Evolutionary conservation across 441 rosid genomes (phyloP), one percentile per base, ranked within the genome.

Genomic region (Eutrema salsugineum): DNA sequence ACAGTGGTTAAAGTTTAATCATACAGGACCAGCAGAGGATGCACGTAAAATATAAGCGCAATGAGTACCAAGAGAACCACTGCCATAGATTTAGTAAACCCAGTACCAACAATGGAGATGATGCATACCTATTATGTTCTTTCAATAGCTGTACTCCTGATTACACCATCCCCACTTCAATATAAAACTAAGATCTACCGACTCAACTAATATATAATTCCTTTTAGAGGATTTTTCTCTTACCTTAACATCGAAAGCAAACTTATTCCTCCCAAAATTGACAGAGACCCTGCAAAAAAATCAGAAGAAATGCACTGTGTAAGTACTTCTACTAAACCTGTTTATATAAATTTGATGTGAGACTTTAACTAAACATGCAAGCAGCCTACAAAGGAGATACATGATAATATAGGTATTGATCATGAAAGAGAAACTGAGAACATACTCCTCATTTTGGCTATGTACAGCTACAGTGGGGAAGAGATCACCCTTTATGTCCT

Each of bases 361-460:
- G 27, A 20, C 28, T 2, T n/a, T 12, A 54, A 15, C 47, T 30
- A 49, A 64, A 33, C 27, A 46, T 38, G 71, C 14, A 57, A 58
- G 51, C 57, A 73, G 12, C n/a, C 36, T 44, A 55, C 42, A 46
- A 35, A 64, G 51, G 35, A 56, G 56, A 59, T 28, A 40, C 44
- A 22, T 38, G 20, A 43, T 15, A 61, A n/a, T 1, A 48, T 39
- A 7, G 8, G 30, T 22, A 66, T 51, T n/a, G 11, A 51, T 42
- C 58, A 61, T 28, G 20, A 55, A 49, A 49, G 69, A n/a, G 60
- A 68, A 72, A 66, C 48, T 40, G 44, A 56, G 33, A 68, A 80
- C 94, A 72, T 92, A 95, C 98, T 95, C 99, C 81, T 95, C 97
- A 63, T 88, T 86, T 81, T 79, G 97, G 84, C 97, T 95, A 79